A percentile compares a stretch with the other conserved stretches of the same genome.
Conservation (phyloP, 345 rosid species). For the Stellera chamaejasme region DNA sequence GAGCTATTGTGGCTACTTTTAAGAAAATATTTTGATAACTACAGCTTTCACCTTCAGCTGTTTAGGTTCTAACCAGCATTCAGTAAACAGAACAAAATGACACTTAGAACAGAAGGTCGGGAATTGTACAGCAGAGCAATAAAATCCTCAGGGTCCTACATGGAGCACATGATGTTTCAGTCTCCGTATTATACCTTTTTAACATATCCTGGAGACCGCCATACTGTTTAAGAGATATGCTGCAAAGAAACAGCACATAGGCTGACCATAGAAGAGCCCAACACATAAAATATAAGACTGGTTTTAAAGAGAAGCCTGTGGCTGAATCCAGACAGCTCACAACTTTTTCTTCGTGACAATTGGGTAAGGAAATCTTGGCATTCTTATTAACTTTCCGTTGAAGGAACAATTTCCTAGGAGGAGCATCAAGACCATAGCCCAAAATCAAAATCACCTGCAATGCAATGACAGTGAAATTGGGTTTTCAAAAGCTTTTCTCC, state of each 20-base stretch:
- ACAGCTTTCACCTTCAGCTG: no score
- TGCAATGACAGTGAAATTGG: conserved; percentile 27
- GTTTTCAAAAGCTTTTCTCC: not conserved
- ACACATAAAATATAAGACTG: conserved; percentile 46
- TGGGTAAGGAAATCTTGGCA: conserved; percentile 19
- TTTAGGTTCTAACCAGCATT: no score
- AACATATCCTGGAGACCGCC: conserved; percentile 80
- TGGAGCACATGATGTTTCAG: conserved; percentile 8
- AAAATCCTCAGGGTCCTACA: not conserved
- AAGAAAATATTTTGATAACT: no score
- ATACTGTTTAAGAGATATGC: conserved; percentile 48
- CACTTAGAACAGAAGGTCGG: no score
- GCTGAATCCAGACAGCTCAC: conserved; percentile 20
- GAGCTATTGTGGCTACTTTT: no score
- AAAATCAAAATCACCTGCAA: conserved; percentile 57
- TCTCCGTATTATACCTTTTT: conserved; percentile 41
- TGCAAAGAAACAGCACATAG: conserved; percentile 59
- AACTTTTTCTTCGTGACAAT: conserved; percentile 14
- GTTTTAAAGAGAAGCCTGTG: conserved; percentile 45
- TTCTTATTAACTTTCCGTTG: conserved; percentile 23
- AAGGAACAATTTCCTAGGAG: conserved; percentile 63
- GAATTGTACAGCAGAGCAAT: not conserved
- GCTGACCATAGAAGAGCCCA: conserved; percentile 68
- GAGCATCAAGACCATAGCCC: conserved; percentile 83
- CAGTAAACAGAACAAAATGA: no score